phyloP scores from a whole-genome alignment of 1,284 basidiomycete species.

The Cerioporus squamosus region DNA sequence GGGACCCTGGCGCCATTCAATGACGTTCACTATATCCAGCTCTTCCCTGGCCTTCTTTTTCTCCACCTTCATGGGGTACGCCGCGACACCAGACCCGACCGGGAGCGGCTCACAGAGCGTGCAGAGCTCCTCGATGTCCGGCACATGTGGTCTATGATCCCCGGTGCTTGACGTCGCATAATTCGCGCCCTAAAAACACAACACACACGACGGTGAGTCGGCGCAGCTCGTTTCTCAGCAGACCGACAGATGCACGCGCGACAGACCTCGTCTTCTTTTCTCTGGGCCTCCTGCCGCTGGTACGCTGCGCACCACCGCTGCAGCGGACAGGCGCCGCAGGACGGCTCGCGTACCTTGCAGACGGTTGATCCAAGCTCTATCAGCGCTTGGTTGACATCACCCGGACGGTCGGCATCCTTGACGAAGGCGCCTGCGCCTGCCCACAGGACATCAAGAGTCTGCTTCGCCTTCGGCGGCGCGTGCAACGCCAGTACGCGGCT shows the following conservation, averaged over 20 bases:
- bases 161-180: conserved; percentile 9
- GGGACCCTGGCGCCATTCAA: conserved; percentile 69
- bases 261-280: conserved; percentile 15
- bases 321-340: conserved; percentile 77
- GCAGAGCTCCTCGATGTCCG: conserved; percentile 81
- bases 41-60: conserved; percentile 88
- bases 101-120: conserved; percentile 72
- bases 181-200: conserved; percentile 18
- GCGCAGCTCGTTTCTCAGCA: conserved; percentile 14
- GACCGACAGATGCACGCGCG: not conserved
- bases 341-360: conserved; percentile 83
- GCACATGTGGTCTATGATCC: conserved; percentile 20
- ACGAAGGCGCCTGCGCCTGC: conserved; percentile 75
- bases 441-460: conserved; percentile 85
- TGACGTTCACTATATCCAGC: conserved; percentile 81
- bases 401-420: conserved; percentile 54
- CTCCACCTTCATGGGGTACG: conserved; percentile 87
- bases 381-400: conserved; percentile 88
- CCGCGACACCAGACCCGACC: conserved; percentile 51
- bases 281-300: conserved; percentile 16
- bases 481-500: conserved; percentile 84
- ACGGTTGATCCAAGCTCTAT: conserved; percentile 91
- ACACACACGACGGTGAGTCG: conserved; percentile 1
- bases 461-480: conserved; percentile 79
- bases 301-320: conserved; percentile 71